Conservation (phyloP, 257 asterid genomes). For the Thymus mandschuricus region DNA sequence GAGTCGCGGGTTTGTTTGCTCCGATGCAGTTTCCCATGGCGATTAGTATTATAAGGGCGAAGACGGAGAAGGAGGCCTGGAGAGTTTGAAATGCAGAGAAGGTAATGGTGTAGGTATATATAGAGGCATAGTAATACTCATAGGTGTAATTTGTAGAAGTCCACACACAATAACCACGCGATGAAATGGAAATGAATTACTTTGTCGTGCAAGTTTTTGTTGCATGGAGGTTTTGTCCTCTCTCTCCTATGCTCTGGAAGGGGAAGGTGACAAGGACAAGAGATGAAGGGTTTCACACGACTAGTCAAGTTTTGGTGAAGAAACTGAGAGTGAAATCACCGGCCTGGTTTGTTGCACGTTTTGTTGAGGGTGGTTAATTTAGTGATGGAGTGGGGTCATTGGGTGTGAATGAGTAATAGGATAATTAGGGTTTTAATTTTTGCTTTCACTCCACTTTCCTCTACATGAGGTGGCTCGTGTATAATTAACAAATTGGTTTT, state of each 20-base stretch:
- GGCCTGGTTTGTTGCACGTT: not conserved
- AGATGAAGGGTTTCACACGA: not conserved
- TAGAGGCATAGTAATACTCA: not conserved
- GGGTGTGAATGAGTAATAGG: no score
- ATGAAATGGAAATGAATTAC: not conserved
- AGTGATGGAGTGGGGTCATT: no score
- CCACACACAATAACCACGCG: not conserved
- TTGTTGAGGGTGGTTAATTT: no score
- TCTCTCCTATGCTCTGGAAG: not conserved
- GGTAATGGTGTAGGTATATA: not conserved
- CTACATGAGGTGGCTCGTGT: no score
- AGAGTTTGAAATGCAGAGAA: not conserved
- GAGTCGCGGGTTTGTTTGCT: constrained; percentile 16
- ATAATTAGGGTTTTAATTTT: no score
- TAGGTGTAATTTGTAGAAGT: constrained; percentile 15
- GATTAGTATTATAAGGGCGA: constrained; percentile 16
- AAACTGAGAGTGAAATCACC: not conserved
- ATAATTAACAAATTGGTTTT: no score
- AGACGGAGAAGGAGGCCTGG: not conserved
- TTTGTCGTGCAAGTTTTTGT: constrained; percentile 21
- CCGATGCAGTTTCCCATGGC: constrained; percentile 48
- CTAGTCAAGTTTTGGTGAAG: not conserved
- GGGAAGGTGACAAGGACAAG: not conserved
- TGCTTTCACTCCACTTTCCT: no score
- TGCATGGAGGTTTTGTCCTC: not conserved